Percentiles rank a stretch among this genome's conserved stretches.
phyloP scores from a whole-genome alignment of 306 rosid species.

The Vicia villosa region DNA sequence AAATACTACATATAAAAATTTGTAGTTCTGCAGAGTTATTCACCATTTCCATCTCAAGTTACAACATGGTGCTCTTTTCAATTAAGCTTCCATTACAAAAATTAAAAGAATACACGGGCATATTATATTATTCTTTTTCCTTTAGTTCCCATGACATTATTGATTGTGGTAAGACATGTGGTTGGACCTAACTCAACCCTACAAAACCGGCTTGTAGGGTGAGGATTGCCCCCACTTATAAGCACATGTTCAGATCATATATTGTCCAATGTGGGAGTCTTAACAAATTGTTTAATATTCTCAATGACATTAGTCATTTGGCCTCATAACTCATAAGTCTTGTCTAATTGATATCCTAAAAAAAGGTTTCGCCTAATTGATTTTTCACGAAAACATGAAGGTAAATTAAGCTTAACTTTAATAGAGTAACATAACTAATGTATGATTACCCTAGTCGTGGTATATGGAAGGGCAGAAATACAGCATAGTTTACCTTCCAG shows the following conservation, averaged over 20 bases:
- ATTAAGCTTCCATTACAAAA: conserved; percentile 7
- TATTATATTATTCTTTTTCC: not conserved
- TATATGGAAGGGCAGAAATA: conserved; percentile 1
- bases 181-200: too few relatives aligned
- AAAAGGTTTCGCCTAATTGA: conserved; percentile 7
- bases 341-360: not conserved
- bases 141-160: not conserved
- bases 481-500: not conserved
- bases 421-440: conserved; percentile 9
- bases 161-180: too few relatives aligned
- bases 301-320: conserved; percentile 18
- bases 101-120: not conserved
- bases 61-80: conserved; percentile 20
- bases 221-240: too few relatives aligned
- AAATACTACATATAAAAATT: conserved; percentile 13
- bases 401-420: conserved; percentile 22
- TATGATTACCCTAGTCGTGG: not conserved
- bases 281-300: conserved; percentile 35
- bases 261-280: too few relatives aligned
- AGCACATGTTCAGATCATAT: too few relatives aligned
- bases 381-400: conserved; percentile 16
- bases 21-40: not conserved
- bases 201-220: too few relatives aligned
- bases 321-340: conserved; percentile 20
- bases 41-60: conserved; percentile 21